These are phyloP conservation scores for Auriscalpium vulgare DNA, from an alignment of 768 basidiomycete species.

Conservation along the genomic window DNA sequence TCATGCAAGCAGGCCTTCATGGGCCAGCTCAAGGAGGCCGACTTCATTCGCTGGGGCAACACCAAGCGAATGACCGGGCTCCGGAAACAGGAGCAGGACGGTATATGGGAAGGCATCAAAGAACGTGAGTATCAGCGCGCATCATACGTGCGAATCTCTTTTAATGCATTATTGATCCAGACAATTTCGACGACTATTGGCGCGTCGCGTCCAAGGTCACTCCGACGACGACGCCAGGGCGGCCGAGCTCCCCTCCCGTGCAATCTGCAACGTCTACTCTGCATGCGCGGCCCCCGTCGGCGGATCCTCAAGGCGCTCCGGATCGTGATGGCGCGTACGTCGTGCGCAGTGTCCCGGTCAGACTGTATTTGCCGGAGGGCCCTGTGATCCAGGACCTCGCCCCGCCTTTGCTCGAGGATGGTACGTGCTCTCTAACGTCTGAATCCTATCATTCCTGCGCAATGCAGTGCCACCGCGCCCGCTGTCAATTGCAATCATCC, in stretches of 20 bases:
- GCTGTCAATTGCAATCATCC: not conserved
- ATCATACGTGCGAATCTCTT: constrained; percentile 33
- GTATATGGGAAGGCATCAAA: constrained; percentile 93
- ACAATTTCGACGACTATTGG: constrained; percentile 95
- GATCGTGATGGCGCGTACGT: constrained; percentile 83
- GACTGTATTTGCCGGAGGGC: constrained; percentile 84
- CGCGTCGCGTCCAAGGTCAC: constrained; percentile 89
- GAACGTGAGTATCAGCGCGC: constrained; percentile 39
- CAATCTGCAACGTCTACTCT: constrained; percentile 47
- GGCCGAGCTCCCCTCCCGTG: constrained; percentile 48
- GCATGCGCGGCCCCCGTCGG: constrained; percentile 57
- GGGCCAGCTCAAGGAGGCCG: constrained; percentile 93
- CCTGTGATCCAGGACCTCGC: constrained; percentile 89
- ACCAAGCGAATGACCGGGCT: constrained; percentile 90
- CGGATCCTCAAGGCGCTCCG: constrained; percentile 39
- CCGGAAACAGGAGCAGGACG: constrained; percentile 88
- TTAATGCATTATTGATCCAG: constrained; percentile 31
- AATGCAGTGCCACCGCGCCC: not conserved
- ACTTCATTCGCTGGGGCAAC: constrained; percentile 95
- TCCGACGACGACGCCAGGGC: constrained; percentile 63
- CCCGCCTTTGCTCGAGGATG: constrained; percentile 70
- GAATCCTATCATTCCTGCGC: not conserved
- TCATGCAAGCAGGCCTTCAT: constrained; percentile 91
- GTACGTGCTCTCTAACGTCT: constrained; percentile 33
- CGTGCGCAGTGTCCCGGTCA: constrained; percentile 81